phyloP scores from a whole-genome alignment of 2,329 filamentous ascomycete species.

The Arthroderma uncinatum region DNA sequence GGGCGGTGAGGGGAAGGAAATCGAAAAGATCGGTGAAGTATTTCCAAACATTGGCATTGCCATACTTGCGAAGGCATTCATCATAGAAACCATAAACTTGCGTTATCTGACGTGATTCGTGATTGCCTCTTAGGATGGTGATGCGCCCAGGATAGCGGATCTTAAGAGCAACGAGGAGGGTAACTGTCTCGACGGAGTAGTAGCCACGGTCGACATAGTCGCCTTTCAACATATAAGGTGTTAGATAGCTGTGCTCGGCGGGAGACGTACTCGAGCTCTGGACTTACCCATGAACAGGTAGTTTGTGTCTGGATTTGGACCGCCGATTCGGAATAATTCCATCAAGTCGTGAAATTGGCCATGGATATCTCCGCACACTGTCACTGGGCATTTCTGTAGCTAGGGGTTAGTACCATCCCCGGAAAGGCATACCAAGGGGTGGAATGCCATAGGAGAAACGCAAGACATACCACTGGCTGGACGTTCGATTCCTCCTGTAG shows the following conservation, averaged over 20 bases:
- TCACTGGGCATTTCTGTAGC: constrained; percentile 54
- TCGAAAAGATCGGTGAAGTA: constrained; percentile 69
- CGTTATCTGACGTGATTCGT: constrained; percentile 66
- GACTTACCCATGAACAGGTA: constrained; percentile 82
- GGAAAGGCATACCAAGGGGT: neutral
- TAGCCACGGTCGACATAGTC: constrained; percentile 67
- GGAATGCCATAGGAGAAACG: constrained; percentile 17
- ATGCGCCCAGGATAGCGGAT: constrained; percentile 58
- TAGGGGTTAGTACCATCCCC: neutral
- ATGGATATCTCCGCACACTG: constrained; percentile 95
- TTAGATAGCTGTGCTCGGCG: neutral
- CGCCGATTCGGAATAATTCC: constrained; percentile 91
- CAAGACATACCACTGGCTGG: constrained; percentile 75
- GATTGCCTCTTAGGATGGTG: constrained; percentile 62
- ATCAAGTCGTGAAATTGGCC: constrained; percentile 97
- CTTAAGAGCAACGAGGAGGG: constrained; percentile 59
- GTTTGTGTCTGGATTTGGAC: constrained; percentile 90
- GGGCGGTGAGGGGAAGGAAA: constrained; percentile 61
- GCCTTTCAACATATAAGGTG: constrained; percentile 27
- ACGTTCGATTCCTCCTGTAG: constrained; percentile 97
- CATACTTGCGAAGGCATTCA: constrained; percentile 66
- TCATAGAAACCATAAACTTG: constrained; percentile 72
- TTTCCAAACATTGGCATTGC: constrained; percentile 68
- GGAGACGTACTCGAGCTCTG: neutral
- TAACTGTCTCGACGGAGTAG: constrained; percentile 63